Evolutionary conservation across 371 early-diverging fungal genomes (phyloP), one percentile per base, ranked within the genome.

Genomic region (Rhizopus arrhizus): DNA sequence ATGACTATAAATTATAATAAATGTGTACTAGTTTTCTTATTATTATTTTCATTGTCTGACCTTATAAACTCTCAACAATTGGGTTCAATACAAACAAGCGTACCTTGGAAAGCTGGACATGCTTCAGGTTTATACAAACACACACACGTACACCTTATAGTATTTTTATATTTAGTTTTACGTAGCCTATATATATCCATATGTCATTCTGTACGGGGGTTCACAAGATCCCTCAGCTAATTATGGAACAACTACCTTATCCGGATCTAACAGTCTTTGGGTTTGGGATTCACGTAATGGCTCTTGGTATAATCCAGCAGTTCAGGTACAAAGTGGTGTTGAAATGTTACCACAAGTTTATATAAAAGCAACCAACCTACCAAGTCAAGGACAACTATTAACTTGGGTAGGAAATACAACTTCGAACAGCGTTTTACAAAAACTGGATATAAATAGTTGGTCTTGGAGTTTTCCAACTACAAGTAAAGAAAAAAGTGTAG

Each of bases 101-200:
- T 75, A 11, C 73, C 73, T 15, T 80, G 81, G 81, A 64, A 65
- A 71, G 78, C 78, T n/a, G 81, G 76, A 34, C 81, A 80, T 57
- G 78, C 70, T 53, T 68, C 81, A 62, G 78, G 81, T 80, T 66
- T 38, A 28, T 4, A 15, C 33, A 7, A 51, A n/a, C 42, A 55
- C 13, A n/a, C 42, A 55, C 13, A 32, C 3, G 13, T 3, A 28
- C 31, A 43, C 28, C 15, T 34, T 46, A 55, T 12, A 51, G 12
- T 3, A 54, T 42, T 54, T 38, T 8, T 38, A 28, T 42, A n/a
- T 15, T 47, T 10, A 33, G 8, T 15, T n/a, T 35, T 49, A 6
- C 5, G 33, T 34, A 60, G 53, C 38, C 4, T 59, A 40, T 46
- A n/a, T 32, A 31, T 49, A 52, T 33, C 81, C 81, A 3, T 75